Evolutionary conservation across 768 basidiomycete species (phyloP).

Genomic region (Panaeolus papilionaceus): DNA sequence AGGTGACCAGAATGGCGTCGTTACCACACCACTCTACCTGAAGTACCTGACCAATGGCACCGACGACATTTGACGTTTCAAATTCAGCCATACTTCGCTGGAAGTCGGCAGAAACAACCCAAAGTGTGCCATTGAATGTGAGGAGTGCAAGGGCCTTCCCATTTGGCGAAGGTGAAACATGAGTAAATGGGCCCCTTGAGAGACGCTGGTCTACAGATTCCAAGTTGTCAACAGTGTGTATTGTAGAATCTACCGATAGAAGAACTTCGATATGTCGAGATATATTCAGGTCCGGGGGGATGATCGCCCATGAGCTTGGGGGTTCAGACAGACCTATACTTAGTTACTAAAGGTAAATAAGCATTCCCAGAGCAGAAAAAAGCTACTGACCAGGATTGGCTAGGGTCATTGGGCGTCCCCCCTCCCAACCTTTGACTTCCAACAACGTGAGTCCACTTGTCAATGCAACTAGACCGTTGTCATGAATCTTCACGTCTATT

Average conservation of each 20-base stretch:
- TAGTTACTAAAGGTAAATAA: slow-evolving; percentile 15
- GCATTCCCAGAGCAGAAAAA: neutral
- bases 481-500: slow-evolving; percentile 85
- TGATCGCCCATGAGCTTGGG: slow-evolving; percentile 85
- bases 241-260: slow-evolving; percentile 79
- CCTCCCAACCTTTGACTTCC: slow-evolving; percentile 92
- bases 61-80: slow-evolving; percentile 63
- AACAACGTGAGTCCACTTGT: slow-evolving; percentile 77
- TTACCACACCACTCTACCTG: slow-evolving; percentile 97
- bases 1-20: slow-evolving; percentile 89
- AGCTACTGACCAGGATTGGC: slow-evolving; percentile 71
- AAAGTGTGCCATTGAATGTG: slow-evolving; percentile 73
- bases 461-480: slow-evolving; percentile 86
- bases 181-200: slow-evolving; percentile 87
- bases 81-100: slow-evolving; percentile 89
- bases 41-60: slow-evolving; percentile 61
- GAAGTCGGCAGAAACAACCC: slow-evolving; percentile 97
- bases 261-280: slow-evolving; percentile 92
- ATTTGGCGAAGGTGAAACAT: slow-evolving; percentile 90
- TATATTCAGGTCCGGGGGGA: slow-evolving; percentile 89
- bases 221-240: slow-evolving; percentile 87
- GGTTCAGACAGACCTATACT: slow-evolving; percentile 72
- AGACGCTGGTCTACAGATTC: slow-evolving; percentile 90
- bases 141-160: slow-evolving; percentile 91
- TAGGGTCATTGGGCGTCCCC: slow-evolving; percentile 71